Conservation (phyloP, 768 basidiomycete genomes). For the Sistotremastrum suecicum region DNA sequence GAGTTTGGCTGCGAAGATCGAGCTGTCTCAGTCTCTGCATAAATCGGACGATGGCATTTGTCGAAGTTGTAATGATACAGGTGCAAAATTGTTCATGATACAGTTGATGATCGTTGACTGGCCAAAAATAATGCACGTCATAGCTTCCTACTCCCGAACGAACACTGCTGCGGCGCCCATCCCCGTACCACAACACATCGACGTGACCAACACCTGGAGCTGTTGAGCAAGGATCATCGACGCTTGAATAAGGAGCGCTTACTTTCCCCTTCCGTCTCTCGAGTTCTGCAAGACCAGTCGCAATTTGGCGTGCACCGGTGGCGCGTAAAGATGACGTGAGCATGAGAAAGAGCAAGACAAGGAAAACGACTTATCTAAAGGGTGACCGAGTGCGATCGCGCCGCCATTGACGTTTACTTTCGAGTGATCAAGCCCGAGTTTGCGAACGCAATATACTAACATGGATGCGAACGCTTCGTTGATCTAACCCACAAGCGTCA, state of each 20-base stretch:
- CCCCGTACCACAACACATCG: slow-evolving; percentile 84
- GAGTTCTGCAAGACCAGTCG: slow-evolving; percentile 60
- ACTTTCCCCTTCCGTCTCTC: slow-evolving; percentile 59
- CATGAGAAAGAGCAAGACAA: slow-evolving; percentile 4
- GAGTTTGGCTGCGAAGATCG: no score
- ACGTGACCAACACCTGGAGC: slow-evolving; percentile 60
- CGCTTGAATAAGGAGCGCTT: no score
- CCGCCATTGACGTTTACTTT: slow-evolving; percentile 85
- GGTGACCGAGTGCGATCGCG: slow-evolving; percentile 82
- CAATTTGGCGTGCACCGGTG: slow-evolving; percentile 81
- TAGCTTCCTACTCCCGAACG: slow-evolving; percentile 51
- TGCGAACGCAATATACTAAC: slow-evolving; percentile 59
- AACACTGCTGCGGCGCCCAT: slow-evolving; percentile 88
- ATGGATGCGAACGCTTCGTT: slow-evolving; percentile 86
- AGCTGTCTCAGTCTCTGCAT: no score
- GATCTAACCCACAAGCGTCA: slow-evolving; percentile 64
- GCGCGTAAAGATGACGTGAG: slow-evolving; percentile 1
- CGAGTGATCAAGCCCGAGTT: slow-evolving; percentile 52
- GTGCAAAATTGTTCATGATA: no score
- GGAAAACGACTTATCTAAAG: slow-evolving; percentile 46
- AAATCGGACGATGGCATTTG: no score
- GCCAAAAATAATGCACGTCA: no score
- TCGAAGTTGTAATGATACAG: no score
- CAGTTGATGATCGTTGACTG: no score
- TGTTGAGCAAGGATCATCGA: no score